Conservation (phyloP, 305 asterid species). For the Fraxinus ornus region DNA sequence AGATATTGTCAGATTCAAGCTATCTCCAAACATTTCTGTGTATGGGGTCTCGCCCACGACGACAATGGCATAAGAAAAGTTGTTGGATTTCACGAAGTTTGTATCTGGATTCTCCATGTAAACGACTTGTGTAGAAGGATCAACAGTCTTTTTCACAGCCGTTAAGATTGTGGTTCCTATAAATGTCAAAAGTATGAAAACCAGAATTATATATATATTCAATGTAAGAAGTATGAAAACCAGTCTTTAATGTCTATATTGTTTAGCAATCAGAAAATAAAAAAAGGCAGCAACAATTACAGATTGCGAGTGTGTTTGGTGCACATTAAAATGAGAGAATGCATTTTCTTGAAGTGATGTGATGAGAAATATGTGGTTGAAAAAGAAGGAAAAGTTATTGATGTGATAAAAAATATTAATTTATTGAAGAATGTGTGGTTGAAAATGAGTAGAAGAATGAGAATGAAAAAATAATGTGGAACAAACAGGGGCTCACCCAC, state of each 20-base stretch:
- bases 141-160: slow-evolving; percentile 47
- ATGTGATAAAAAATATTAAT: too few species aligned
- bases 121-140: slow-evolving; percentile 47
- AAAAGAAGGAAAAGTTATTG: too few species aligned
- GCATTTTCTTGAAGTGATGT: too few species aligned
- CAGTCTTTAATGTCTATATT: neutral
- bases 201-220: neutral
- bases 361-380: too few species aligned
- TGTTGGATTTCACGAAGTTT: slow-evolving; percentile 29
- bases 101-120: slow-evolving; percentile 40
- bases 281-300: too few species aligned
- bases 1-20: slow-evolving; percentile 36
- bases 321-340: too few species aligned
- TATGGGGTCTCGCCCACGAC: slow-evolving; percentile 57
- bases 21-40: slow-evolving; percentile 53
- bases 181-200: slow-evolving; percentile 1
- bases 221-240: neutral
- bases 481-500: too few species aligned
- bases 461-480: too few species aligned
- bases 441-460: too few species aligned
- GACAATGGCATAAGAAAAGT: slow-evolving; percentile 50
- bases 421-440: too few species aligned
- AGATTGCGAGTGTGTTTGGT: too few species aligned
- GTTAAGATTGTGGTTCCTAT: slow-evolving; percentile 55
- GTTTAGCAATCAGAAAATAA: too few species aligned